Conservation (phyloP, 2,329 filamentous ascomycete genomes). For the Fonsecaea erecta region DNA sequence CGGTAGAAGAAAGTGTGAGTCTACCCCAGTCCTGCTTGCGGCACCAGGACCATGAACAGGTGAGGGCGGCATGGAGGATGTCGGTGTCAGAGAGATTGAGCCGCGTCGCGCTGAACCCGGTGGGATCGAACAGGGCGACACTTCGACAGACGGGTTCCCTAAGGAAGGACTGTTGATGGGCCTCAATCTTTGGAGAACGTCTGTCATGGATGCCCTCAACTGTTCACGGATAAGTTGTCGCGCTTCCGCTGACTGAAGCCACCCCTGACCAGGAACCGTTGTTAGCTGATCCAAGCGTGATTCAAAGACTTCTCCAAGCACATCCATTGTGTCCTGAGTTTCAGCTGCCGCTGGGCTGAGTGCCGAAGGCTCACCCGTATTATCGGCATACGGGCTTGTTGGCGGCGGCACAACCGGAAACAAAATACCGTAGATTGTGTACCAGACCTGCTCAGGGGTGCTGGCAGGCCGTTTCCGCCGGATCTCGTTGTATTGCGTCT, state of each 20-base stretch:
- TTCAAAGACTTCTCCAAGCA: constrained; percentile 25
- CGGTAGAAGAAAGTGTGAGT: constrained; percentile 20
- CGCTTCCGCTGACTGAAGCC: constrained; percentile 22
- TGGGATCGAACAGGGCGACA: constrained; percentile 21
- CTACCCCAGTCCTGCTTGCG: not conserved
- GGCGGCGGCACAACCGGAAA: constrained; percentile 34
- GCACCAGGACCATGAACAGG: constrained; percentile 19
- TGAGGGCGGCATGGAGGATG: constrained; percentile 25
- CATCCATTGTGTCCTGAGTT: constrained; percentile 24
- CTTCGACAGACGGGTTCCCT: constrained; percentile 18
- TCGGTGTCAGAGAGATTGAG: constrained; percentile 25
- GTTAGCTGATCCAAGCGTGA: constrained; percentile 30
- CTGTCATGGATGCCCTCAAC: constrained; percentile 26
- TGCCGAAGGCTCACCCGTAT: constrained; percentile 11
- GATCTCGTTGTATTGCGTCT: constrained; percentile 33
- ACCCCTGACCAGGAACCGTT: constrained; percentile 22
- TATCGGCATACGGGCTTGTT: constrained; percentile 34
- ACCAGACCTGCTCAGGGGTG: constrained; percentile 35
- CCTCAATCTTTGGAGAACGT: constrained; percentile 23
- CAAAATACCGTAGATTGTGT: constrained; percentile 33
- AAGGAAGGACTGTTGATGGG: constrained; percentile 19
- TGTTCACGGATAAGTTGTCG: constrained; percentile 29
- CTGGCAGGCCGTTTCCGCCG: constrained; percentile 33
- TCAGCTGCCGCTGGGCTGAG: constrained; percentile 13
- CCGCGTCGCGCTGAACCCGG: constrained; percentile 21